Evolutionary conservation across 192 early-diverging fungal genomes (phyloP), one percentile per base, ranked within the genome.

Genomic region (Allomyces macrogynus): DNA sequence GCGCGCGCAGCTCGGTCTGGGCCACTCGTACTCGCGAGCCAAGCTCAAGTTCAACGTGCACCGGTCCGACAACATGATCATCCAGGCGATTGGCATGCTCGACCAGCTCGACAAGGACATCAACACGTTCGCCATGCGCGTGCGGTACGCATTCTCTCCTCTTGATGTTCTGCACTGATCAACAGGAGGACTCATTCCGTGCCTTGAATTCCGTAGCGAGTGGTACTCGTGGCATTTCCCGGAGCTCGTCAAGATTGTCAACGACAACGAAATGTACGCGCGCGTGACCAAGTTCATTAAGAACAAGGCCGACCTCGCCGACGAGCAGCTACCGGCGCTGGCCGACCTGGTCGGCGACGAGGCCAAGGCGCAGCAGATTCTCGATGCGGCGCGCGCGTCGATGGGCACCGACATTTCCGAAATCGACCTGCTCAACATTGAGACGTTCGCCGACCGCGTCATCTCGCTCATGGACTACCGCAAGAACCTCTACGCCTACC

Each of bases 151-250:
- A 43, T 60, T 43, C 65, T 27, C 24, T 71, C 0, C 4, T 23
- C 27, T 66, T 73, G 61, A 2, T 23, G 20, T 60, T 26, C 49
- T 68, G 12, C 14, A 23, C 26, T 71, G 61, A 26, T 62, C 20
- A 18, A n/a, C 7, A 68, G 20, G n/a, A 22, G 27, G 18, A 65
- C 9, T 57, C 32, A 24, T 63, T 1, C 43, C 64, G 23, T n/a
- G 14, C 49, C 68, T 64, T 62, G 4, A 61, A 18, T 63, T 62
- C 12, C 61, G 32, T 63, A 90, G 91, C 68, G 96, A 99, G 78
- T 99, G 96, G 96, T 99, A 99, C 78, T 89, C 87, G 65, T 99
- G 94, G 94, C 96, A 99, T 74, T 99, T 99, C 81, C 96, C 96
- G 40, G 94, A 99, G 81, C 76, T 99, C 63, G 85, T 91, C 73